Conservation (phyloP, 2,329 filamentous ascomycete species). For the Xylaria digitata region DNA sequence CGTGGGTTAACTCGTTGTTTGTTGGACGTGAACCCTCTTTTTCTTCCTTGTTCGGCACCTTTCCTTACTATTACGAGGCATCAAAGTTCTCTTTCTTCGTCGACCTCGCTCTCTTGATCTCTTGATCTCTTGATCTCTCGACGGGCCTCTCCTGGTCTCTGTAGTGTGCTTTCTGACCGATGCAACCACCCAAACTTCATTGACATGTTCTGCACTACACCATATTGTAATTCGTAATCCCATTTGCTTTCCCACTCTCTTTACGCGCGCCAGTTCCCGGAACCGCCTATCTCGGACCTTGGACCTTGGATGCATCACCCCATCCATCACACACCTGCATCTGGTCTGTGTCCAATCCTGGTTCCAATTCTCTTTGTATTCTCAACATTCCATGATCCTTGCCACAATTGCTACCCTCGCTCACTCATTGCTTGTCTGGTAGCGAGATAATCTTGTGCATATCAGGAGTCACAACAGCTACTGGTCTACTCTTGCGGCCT, state of each 20-base stretch:
- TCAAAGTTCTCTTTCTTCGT: slow-evolving; percentile 6
- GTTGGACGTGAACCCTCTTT: slow-evolving; percentile 11
- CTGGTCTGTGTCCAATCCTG: slow-evolving; percentile 28
- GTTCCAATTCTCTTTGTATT: slow-evolving; percentile 10
- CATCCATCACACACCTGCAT: slow-evolving; percentile 28
- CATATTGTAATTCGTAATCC: slow-evolving; percentile 21
- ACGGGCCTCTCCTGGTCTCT: not conserved
- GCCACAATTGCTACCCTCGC: slow-evolving; percentile 11
- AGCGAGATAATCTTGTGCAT: slow-evolving; percentile 27
- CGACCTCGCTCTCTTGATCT: not conserved
- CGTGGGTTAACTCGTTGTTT: slow-evolving; percentile 19
- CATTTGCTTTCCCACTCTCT: not conserved
- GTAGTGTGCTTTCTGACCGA: slow-evolving; percentile 3
- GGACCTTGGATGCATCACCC: slow-evolving; percentile 25
- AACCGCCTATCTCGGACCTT: slow-evolving; percentile 15
- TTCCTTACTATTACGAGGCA: not conserved
- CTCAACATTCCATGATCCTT: slow-evolving; percentile 27
- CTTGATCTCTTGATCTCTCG: not conserved
- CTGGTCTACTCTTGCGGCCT: not conserved
- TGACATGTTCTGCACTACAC: not conserved
- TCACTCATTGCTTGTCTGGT: slow-evolving; percentile 15
- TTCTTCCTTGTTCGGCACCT: slow-evolving; percentile 10
- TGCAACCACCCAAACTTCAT: not conserved
- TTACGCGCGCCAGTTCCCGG: slow-evolving; percentile 2
- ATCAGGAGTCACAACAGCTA: slow-evolving; percentile 11